Evolutionary conservation across 257 asterid species (phyloP).

Genomic region (Ligustrum vulgare): DNA sequence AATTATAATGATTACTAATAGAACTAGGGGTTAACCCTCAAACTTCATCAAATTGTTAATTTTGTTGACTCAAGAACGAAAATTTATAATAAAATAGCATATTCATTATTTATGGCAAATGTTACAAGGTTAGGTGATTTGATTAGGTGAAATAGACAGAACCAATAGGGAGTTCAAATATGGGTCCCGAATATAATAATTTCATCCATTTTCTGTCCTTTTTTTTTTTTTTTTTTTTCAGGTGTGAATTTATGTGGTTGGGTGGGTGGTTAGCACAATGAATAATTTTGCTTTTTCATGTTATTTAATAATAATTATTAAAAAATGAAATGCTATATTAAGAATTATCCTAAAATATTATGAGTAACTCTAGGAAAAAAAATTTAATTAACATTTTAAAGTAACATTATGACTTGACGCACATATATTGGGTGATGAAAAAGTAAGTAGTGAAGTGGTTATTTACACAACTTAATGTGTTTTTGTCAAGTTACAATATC

Average conservation of each 20-base stretch:
- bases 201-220: background rate
- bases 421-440: too few species aligned
- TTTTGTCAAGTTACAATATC: too few species aligned
- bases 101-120: background rate
- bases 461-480: too few species aligned
- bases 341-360: background rate
- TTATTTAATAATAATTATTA: background rate
- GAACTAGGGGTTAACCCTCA: too few species aligned
- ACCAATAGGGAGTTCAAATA: constrained; percentile 10
- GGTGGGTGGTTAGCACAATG: background rate
- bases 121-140: background rate
- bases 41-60: too few species aligned
- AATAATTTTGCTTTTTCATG: background rate
- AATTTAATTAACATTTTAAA: too few species aligned
- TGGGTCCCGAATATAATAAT: constrained; percentile 15
- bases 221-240: background rate
- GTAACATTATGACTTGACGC: too few species aligned
- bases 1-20: too few species aligned
- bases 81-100: background rate
- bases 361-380: too few species aligned
- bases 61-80: background rate
- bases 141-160: background rate
- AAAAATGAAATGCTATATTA: too few species aligned
- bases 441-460: too few species aligned
- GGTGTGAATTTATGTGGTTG: constrained; percentile 2